A percentile compares a stretch with the other conserved stretches of the same genome.
phyloP scores from a whole-genome alignment of 1,284 basidiomycete species.

The Phlebopus sp. region DNA sequence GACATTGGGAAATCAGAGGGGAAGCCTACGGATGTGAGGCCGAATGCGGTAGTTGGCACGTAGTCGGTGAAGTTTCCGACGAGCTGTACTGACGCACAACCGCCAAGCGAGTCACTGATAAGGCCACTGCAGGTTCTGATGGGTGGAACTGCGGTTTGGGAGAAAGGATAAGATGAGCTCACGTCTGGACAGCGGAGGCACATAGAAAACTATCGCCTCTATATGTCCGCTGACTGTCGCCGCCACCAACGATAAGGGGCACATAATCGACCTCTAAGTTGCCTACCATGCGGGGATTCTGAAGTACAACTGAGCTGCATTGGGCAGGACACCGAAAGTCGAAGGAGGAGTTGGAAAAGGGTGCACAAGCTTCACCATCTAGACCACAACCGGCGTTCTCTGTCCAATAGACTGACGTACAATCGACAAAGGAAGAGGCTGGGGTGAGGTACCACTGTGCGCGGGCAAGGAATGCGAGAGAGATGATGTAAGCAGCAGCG shows the following conservation, averaged over 20 bases:
- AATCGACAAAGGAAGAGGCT: constrained; percentile 58
- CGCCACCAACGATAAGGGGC: constrained; percentile 83
- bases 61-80: constrained; percentile 73
- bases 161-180: constrained; percentile 28
- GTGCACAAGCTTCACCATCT: constrained; percentile 64
- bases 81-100: constrained; percentile 72
- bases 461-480: constrained; percentile 69
- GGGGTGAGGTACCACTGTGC: constrained; percentile 71
- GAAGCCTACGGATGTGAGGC: constrained; percentile 71
- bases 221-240: constrained; percentile 67
- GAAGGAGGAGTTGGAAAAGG: constrained; percentile 61
- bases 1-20: constrained; percentile 70
- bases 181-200: constrained; percentile 82
- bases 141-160: constrained; percentile 4
- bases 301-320: constrained; percentile 64
- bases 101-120: constrained; percentile 63
- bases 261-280: constrained; percentile 60
- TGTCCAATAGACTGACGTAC: constrained; percentile 71
- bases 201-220: constrained; percentile 86
- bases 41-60: constrained; percentile 56
- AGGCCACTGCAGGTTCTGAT: constrained; percentile 50
- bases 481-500: constrained; percentile 64
- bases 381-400: constrained; percentile 75
- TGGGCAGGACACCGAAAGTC: constrained; percentile 82
- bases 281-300: constrained; percentile 79